Percentiles rank a stretch among this genome's conserved stretches.
These are phyloP conservation scores for Linnemannia hyalina DNA, from an alignment of 192 early-diverging fungal species.

Conservation along the genomic window DNA sequence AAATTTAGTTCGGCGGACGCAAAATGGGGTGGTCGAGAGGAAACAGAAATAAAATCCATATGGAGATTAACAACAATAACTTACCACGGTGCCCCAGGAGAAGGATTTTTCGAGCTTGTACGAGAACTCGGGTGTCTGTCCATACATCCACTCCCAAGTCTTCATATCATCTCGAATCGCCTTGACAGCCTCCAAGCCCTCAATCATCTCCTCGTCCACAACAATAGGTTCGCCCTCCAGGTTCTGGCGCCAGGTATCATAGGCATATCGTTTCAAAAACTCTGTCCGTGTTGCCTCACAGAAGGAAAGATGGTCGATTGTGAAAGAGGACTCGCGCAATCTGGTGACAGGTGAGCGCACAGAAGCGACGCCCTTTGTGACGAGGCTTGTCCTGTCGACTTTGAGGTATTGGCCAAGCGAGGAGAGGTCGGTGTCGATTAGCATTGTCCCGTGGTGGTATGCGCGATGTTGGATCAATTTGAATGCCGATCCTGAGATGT, in stretches of 20 bases:
- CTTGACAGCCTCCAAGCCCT: slow-evolving; percentile 27
- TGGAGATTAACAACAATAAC: background rate
- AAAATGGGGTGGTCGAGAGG: background rate
- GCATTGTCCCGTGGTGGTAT: slow-evolving; percentile 99
- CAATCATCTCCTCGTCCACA: slow-evolving; percentile 31
- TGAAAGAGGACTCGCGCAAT: slow-evolving; percentile 82
- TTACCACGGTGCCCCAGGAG: slow-evolving; percentile 69
- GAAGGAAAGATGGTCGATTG: slow-evolving; percentile 87
- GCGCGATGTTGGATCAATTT: slow-evolving; percentile 86
- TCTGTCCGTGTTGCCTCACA: slow-evolving; percentile 81
- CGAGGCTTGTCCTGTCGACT: slow-evolving; percentile 66
- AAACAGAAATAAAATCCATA: background rate
- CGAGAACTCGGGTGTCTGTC: slow-evolving; percentile 92
- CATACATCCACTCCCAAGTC: slow-evolving; percentile 92
- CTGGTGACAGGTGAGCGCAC: slow-evolving; percentile 91
- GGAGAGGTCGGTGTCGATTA: slow-evolving; percentile 89
- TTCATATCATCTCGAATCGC: slow-evolving; percentile 60
- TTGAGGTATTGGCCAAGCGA: slow-evolving; percentile 50
- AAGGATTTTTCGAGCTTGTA: slow-evolving; percentile 66
- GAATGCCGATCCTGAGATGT: slow-evolving; percentile 94
- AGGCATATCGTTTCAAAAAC: slow-evolving; percentile 73
- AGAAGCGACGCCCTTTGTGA: slow-evolving; percentile 90
- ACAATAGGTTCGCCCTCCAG: slow-evolving; percentile 27
- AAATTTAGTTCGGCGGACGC: background rate
- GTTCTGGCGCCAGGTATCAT: slow-evolving; percentile 46